Conservation (phyloP, 192 early-diverging fungal species). For the Coemansia sp. region DNA sequence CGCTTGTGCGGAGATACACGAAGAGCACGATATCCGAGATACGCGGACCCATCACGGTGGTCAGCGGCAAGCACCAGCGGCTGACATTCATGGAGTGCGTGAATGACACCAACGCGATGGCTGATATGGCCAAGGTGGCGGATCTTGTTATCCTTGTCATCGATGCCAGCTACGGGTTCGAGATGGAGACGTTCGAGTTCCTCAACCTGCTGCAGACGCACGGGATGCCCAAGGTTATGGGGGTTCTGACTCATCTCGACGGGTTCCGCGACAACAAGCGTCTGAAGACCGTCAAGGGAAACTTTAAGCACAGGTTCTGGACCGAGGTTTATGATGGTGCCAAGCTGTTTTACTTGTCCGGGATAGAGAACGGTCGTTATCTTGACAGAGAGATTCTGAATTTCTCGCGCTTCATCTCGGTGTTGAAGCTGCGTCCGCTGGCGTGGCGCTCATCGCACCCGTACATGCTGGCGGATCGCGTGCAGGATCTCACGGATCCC, state of each 20-base stretch:
- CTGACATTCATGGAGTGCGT: conserved; percentile 97
- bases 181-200: conserved; percentile 99
- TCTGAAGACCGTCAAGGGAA: conserved; percentile 85
- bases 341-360: conserved; percentile 97
- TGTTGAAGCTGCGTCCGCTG: conserved; percentile 96
- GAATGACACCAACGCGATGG: conserved; percentile 97
- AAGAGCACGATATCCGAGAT: conserved; percentile 90
- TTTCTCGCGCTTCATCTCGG: conserved; percentile 94
- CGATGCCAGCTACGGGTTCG: conserved; percentile 98
- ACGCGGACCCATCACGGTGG: conserved; percentile 96
- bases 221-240: conserved; percentile 98
- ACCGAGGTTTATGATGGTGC: conserved; percentile 99
- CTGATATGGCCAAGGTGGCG: conserved; percentile 95
- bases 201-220: conserved; percentile 96
- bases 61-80: conserved; percentile 91
- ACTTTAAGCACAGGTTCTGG: conserved; percentile 98
- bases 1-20: conserved; percentile 92
- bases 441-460: conserved; percentile 97
- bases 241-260: conserved; percentile 95
- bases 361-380: conserved; percentile 92
- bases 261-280: conserved; percentile 93
- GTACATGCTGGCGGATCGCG: conserved; percentile 95
- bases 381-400: conserved; percentile 93
- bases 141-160: conserved; percentile 93
- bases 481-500: conserved; percentile 96